Evolutionary conservation across 202 grass and related monocot genomes (phyloP), one percentile per base, ranked within the genome.

Genomic region (Carex arenaria): DNA sequence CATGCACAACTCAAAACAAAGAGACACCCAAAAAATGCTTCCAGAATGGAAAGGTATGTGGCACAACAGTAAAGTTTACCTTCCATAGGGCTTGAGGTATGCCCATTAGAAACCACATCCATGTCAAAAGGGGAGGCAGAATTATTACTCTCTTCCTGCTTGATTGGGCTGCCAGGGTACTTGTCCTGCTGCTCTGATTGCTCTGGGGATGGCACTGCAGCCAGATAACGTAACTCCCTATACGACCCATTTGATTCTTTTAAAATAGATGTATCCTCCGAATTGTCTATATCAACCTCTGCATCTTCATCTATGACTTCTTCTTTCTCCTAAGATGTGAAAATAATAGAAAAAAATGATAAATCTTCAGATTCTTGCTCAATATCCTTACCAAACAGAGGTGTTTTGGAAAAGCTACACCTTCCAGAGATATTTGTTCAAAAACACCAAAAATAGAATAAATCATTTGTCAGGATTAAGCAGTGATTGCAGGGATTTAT

Each of bases 131-230:
- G 96, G 5, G 96, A 99, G 69, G 86, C 91, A 82, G 96, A 95
- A 82, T 92, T 91, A 71, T 99, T 96, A 86, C 96, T 93, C 73
- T 95, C 93, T 81, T 95, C 96, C 87, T 92, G 82, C 79, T 95
- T 99, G 11, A 71, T 91, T 84, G 93, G 94, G 80, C 96, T 99
- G 54, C 82, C 93, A 30, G 93, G 85, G 70, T 88, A 99, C 87
- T 96, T 99, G 70, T 94, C 92, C 63, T 87, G 92, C 76, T 91
- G 92, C 67, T 97, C 90, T 36, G 85, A 91, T 53, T 53, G 61
- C 83, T 99, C 96, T 51, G 93, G 93, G 11, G 80, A 90, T 82
- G 93, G 96, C 85, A 93, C 79, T 47, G 88, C 93, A 71, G 96
- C 83, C 67, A 99, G 82, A 89, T 86, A 92, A 80, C 81, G 79